phyloP scores from a whole-genome alignment of 306 rosid genomes.

The Ziziphus jujuba region DNA sequence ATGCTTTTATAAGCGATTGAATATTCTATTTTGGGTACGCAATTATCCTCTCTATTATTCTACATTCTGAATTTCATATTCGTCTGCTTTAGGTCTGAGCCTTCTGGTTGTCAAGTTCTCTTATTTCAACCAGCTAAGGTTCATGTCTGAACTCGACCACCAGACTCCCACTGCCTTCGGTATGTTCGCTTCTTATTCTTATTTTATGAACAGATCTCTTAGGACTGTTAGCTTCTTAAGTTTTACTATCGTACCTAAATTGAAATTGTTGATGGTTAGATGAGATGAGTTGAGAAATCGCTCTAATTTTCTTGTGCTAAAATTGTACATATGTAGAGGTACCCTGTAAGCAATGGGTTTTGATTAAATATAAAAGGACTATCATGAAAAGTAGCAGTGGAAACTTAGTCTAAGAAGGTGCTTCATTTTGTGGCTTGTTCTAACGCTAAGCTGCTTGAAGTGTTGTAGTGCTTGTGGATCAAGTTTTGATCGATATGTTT shows the following conservation, averaged over 20 bases:
- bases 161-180: conserved; percentile 78
- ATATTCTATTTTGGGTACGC: neutral
- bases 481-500: too few relatives aligned
- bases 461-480: too few relatives aligned
- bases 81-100: conserved; percentile 40
- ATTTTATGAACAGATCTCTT: too few relatives aligned
- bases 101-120: conserved; percentile 40
- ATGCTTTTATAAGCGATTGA: neutral
- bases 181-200: conserved; percentile 26
- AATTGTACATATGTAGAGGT: too few relatives aligned
- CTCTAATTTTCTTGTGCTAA: too few relatives aligned
- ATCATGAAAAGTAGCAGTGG: too few relatives aligned
- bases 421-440: too few relatives aligned
- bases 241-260: neutral
- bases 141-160: conserved; percentile 80
- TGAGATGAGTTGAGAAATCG: too few relatives aligned
- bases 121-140: conserved; percentile 39
- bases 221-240: neutral
- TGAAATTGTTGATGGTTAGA: neutral
- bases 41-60: neutral
- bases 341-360: too few relatives aligned
- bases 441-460: too few relatives aligned
- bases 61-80: neutral
- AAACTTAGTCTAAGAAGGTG: too few relatives aligned
- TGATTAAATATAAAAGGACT: too few relatives aligned